Conservation (phyloP, 768 basidiomycete genomes). For the Russula dissimulans region DNA sequence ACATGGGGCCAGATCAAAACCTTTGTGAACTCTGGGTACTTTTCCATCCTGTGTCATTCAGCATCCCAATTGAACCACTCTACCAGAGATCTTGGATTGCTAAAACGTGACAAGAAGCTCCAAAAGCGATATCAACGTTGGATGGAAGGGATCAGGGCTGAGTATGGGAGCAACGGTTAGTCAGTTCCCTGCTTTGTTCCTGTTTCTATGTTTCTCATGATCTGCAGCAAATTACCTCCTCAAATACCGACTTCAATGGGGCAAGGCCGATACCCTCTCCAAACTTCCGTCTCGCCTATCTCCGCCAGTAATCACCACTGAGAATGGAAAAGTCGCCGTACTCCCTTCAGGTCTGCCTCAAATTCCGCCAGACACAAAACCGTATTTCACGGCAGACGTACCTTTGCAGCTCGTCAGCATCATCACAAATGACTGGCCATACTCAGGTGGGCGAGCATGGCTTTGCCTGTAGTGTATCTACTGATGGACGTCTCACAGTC, state of each 20-base stretch:
- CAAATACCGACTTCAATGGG: conserved; percentile 67
- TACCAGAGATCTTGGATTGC: conserved; percentile 63
- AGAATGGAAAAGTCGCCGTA: background rate
- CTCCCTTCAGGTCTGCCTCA: conserved; percentile 23
- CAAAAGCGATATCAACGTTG: conserved; percentile 61
- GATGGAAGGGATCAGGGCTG: conserved; percentile 40
- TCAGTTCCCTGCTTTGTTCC: conserved; percentile 16
- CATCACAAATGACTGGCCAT: conserved; percentile 83
- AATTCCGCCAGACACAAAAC: conserved; percentile 32
- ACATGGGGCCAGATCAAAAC: conserved; percentile 69
- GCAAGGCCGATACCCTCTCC: conserved; percentile 53
- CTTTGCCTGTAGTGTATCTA: background rate
- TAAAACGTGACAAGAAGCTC: conserved; percentile 63
- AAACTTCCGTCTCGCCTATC: conserved; percentile 49
- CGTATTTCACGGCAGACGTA: conserved; percentile 60
- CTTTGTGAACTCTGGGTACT: conserved; percentile 71
- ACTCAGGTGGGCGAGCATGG: conserved; percentile 46
- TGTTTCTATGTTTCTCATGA: background rate
- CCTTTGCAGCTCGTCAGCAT: conserved; percentile 54
- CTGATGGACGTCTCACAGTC: conserved; percentile 30
- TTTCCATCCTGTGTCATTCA: background rate
- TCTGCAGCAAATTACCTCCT: conserved; percentile 60
- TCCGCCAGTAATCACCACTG: background rate
- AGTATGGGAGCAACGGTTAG: conserved; percentile 60
- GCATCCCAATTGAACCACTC: background rate